Percentiles rank a stretch among this genome's conserved stretches.
phyloP scores from a whole-genome alignment of 1,139 yeast genomes.

The Kodamaea sp. region DNA sequence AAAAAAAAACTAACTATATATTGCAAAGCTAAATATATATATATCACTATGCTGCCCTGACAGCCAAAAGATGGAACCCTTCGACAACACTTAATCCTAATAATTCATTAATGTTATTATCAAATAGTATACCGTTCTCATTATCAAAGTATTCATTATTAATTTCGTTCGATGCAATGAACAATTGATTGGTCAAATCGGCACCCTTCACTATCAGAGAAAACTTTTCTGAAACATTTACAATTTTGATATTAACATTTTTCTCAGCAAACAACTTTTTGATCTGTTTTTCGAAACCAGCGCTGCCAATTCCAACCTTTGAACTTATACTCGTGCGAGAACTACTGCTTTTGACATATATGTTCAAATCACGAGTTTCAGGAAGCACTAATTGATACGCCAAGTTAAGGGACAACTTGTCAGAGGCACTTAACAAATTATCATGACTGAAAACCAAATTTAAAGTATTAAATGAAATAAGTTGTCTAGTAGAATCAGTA shows the following conservation, averaged over 20 bases:
- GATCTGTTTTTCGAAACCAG: conserved; percentile 23
- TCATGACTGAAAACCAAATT: conserved; percentile 30
- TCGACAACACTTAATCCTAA: conserved; percentile 20
- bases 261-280: conserved; percentile 15
- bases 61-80: conserved; percentile 24
- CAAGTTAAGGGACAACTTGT: conserved; percentile 29
- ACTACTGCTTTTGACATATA: conserved; percentile 19
- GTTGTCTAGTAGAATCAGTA: conserved; percentile 9
- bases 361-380: conserved; percentile 15
- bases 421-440: conserved; percentile 33
- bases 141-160: conserved; percentile 9
- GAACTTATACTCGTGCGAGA: conserved; percentile 6
- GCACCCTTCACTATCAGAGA: conserved; percentile 11
- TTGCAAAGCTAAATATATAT: neutral
- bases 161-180: conserved; percentile 24
- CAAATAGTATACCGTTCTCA: conserved; percentile 13
- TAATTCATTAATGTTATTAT: conserved; percentile 15
- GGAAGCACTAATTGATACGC: conserved; percentile 19
- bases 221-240: conserved; percentile 18
- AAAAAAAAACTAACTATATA: neutral
- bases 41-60: conserved; percentile 16
- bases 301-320: conserved; percentile 6
- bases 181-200: conserved; percentile 19
- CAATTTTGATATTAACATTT: conserved; percentile 14
- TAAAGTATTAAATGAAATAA: conserved; percentile 18